Conservation (phyloP, 2,329 filamentous ascomycete genomes). For the Hypoxylon sp. region DNA sequence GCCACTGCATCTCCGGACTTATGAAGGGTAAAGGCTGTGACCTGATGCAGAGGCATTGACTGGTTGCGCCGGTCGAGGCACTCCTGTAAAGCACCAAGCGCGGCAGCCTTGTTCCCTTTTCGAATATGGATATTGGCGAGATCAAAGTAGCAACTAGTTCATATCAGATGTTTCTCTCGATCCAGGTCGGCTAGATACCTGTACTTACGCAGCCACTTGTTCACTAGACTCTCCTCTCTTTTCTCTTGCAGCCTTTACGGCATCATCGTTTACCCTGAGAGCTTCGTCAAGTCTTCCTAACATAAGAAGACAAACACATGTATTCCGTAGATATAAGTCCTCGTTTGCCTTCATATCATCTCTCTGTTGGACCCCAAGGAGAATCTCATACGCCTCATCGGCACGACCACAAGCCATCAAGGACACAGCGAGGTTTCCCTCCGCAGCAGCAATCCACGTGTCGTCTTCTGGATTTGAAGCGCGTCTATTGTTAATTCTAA, state of each 20-base stretch:
- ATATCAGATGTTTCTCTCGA: neutral
- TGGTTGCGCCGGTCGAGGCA: slow-evolving; percentile 1
- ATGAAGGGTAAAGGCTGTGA: slow-evolving; percentile 14
- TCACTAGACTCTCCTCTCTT: slow-evolving; percentile 11
- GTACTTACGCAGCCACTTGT: slow-evolving; percentile 11
- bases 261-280: neutral
- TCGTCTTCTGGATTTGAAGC: neutral
- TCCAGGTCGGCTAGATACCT: neutral
- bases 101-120: neutral
- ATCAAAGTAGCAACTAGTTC: slow-evolving; percentile 14
- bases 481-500: slow-evolving; percentile 5
- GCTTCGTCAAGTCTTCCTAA: slow-evolving; percentile 9
- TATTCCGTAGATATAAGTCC: slow-evolving; percentile 7
- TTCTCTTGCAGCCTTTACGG: neutral
- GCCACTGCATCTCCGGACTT: slow-evolving; percentile 6
- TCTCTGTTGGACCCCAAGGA: neutral
- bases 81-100: slow-evolving; percentile 1
- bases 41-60: slow-evolving; percentile 10
- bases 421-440: slow-evolving; percentile 15
- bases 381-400: slow-evolving; percentile 1
- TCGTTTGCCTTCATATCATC: slow-evolving; percentile 13
- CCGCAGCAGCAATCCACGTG: slow-evolving; percentile 11
- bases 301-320: slow-evolving; percentile 5
- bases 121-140: slow-evolving; percentile 9
- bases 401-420: slow-evolving; percentile 3